Evolutionary conservation across 306 rosid genomes (phyloP).

Genomic region (Pachyrhizus erosus): DNA sequence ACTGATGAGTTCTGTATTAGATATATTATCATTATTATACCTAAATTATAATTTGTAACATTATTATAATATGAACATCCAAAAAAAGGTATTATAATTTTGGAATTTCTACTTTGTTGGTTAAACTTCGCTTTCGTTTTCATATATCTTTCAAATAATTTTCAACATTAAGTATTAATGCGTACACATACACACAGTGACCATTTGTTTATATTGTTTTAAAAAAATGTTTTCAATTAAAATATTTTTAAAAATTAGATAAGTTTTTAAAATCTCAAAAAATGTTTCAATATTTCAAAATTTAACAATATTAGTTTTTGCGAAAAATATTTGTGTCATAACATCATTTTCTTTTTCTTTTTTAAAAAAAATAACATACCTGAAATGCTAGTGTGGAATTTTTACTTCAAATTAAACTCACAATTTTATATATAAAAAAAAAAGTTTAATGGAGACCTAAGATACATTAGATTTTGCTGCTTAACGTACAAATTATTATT

Average conservation of each 20-base stretch:
- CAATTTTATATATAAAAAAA: too few relatives aligned
- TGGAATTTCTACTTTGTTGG: constrained; percentile 26
- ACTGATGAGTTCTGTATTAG: neutral
- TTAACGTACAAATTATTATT: neutral
- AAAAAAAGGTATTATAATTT: neutral
- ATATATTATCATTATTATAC: neutral
- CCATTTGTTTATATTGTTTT: neutral
- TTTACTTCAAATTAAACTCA: neutral
- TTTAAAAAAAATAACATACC: neutral
- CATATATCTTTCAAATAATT: constrained; percentile 10
- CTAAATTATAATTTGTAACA: neutral
- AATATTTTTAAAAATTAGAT: neutral
- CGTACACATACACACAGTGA: neutral
- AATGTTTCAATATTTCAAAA: neutral
- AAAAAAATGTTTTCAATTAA: neutral
- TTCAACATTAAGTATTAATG: neutral
- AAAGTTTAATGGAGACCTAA: neutral
- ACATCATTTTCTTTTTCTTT: neutral
- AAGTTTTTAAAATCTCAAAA: neutral
- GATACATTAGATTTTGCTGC: neutral
- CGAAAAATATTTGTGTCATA: neutral
- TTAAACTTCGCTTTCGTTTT: constrained; percentile 9
- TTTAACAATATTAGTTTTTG: neutral
- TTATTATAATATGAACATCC: neutral
- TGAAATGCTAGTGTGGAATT: neutral